Evolutionary conservation across 139 green algal genomes (phyloP), one percentile per base, ranked within the genome.

Genomic region (Chlorella sp.): DNA sequence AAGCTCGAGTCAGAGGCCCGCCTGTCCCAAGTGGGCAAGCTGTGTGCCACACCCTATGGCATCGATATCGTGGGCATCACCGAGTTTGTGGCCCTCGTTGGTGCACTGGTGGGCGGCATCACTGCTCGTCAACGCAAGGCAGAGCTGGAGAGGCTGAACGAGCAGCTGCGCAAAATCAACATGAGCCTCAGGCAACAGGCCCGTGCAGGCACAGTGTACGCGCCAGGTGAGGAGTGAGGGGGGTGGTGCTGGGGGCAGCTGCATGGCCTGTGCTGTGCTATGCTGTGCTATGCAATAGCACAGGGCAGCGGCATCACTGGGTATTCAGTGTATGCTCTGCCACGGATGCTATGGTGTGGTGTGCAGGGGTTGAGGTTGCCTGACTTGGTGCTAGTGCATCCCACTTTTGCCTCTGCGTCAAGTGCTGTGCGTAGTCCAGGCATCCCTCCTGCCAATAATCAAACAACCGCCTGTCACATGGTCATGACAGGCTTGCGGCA

Each of bases 21-120:
- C n/a, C n/a, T n/a, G n/a, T n/a, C n/a, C n/a, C 69, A 81, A 83
- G 70, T 62, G 35, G 88, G 87, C 78, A 92, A 91, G 80, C 87
- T 97, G 68, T 98, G 94, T 71, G 92, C 91, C 31, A 98, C 94
- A 14, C 94, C 94, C 1, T 98, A 94, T 86, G 94, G 94, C 51
- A 79, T 98, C 0, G 94, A 98, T 64, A 88, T 98, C 3, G 94
- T 98, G 6, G 94, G 94, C 64, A 98, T 98, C 85, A 97, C 90
- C 1, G 91, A 97, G 84, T 67, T 89, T 1, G 67, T 98, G 1
- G 91, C 89, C 23, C 80, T 97, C 0, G 86, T 93, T 5, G 70
- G 71, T 51, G 74, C 76, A 0, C 70, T 86, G 42, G 78, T 86
- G 55, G 81, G 78, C 27, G 89, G 92, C 24, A 69, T 97, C 22